Conservation (phyloP, 1,284 basidiomycete species). For the Cystobasidiaceae sp. region DNA sequence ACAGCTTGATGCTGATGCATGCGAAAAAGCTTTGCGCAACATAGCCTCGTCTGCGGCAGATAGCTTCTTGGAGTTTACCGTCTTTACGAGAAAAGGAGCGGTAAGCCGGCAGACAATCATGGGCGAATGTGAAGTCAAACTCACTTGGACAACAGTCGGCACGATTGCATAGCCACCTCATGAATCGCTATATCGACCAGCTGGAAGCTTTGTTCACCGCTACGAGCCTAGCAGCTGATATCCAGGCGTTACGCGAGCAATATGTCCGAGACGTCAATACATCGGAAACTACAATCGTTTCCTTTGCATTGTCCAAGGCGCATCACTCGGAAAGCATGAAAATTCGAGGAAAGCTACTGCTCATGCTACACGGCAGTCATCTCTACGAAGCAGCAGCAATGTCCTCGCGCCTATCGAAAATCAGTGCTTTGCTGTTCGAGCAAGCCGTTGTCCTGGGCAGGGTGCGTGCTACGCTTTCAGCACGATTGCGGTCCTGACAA, state of each 20-base stretch:
- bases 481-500: too few relatives aligned
- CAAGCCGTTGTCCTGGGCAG: slow-evolving; percentile 10
- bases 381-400: background rate
- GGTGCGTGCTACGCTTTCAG: background rate
- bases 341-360: slow-evolving; percentile 4
- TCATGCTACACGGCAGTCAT: slow-evolving; percentile 11
- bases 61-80: slow-evolving; percentile 63
- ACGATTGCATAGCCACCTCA: slow-evolving; percentile 34
- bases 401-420: background rate
- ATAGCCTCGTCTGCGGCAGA: slow-evolving; percentile 55
- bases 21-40: slow-evolving; percentile 46
- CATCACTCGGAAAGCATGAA: background rate
- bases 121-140: too few relatives aligned
- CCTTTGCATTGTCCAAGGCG: background rate
- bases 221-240: slow-evolving; percentile 31
- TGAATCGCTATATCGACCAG: slow-evolving; percentile 32
- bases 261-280: slow-evolving; percentile 3
- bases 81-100: background rate
- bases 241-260: slow-evolving; percentile 1
- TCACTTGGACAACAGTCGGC: slow-evolving; percentile 28
- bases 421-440: slow-evolving; percentile 7
- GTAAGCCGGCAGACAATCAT: background rate
- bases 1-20: slow-evolving; percentile 49
- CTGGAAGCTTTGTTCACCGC: slow-evolving; percentile 46
- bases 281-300: slow-evolving; percentile 4